Conservation (phyloP, 1,284 basidiomycete genomes). For the Termitomyces sp. region DNA sequence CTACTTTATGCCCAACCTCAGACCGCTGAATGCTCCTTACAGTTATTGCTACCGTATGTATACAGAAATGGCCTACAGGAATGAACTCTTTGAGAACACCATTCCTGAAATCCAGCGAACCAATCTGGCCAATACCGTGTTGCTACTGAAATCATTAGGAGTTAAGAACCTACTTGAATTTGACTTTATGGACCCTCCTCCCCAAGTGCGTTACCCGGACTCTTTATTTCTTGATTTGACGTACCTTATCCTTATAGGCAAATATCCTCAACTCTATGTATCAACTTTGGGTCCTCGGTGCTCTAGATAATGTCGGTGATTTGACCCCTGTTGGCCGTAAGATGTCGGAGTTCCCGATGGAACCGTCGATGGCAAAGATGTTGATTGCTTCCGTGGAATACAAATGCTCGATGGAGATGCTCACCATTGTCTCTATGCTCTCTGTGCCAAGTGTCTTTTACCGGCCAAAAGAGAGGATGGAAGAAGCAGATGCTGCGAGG, state of each 20-base stretch:
- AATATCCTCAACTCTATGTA: slow-evolving; percentile 99
- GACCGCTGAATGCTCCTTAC: slow-evolving; percentile 10
- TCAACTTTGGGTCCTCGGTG: slow-evolving; percentile 97
- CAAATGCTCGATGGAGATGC: slow-evolving; percentile 90
- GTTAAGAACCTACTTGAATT: slow-evolving; percentile 98
- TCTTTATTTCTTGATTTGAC: slow-evolving; percentile 49
- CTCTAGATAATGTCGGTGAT: slow-evolving; percentile 96
- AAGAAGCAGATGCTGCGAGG: slow-evolving; percentile 93
- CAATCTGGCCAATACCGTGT: slow-evolving; percentile 94
- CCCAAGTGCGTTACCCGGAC: slow-evolving; percentile 54
- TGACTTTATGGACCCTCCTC: slow-evolving; percentile 99
- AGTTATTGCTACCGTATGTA: slow-evolving; percentile 93
- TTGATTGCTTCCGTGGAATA: slow-evolving; percentile 93
- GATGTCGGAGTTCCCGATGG: slow-evolving; percentile 99
- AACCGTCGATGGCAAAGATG: slow-evolving; percentile 98
- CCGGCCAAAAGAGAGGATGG: slow-evolving; percentile 90
- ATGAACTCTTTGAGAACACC: slow-evolving; percentile 89
- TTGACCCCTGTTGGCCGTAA: slow-evolving; percentile 88
- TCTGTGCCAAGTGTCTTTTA: slow-evolving; percentile 97
- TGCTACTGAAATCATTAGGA: slow-evolving; percentile 91
- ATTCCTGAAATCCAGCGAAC: slow-evolving; percentile 99
- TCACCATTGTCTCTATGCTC: slow-evolving; percentile 98
- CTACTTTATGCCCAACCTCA: neutral
- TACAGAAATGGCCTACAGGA: slow-evolving; percentile 81
- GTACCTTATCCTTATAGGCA: slow-evolving; percentile 44